Evolutionary conservation across 148 eudicot genomes (phyloP).

Genomic region (Rhododendron griersonianum): DNA sequence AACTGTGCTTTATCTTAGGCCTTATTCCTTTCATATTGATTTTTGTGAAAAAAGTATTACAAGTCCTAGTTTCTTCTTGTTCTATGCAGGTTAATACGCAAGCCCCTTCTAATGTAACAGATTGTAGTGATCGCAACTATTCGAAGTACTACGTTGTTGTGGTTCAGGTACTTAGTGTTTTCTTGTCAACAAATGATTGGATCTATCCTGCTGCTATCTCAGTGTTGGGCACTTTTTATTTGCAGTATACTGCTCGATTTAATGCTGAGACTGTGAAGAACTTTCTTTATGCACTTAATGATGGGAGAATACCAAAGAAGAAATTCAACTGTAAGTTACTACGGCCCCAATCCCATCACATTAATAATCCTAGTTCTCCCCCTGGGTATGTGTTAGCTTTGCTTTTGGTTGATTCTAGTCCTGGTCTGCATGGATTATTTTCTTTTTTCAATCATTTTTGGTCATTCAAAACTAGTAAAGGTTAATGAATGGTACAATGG

Average conservation of each 20-base stretch:
- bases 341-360: neutral
- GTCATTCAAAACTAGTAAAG: neutral
- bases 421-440: neutral
- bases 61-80: neutral
- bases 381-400: neutral
- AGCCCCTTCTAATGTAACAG: constrained; percentile 70
- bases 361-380: neutral
- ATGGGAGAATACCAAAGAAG: constrained; percentile 89
- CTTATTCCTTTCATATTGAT: neutral
- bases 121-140: constrained; percentile 72
- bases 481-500: neutral
- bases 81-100: constrained; percentile 80
- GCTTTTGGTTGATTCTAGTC: neutral
- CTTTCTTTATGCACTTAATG: constrained; percentile 69
- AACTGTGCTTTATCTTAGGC: neutral
- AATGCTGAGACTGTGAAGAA: constrained; percentile 92
- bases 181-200: neutral
- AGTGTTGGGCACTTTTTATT: constrained; percentile 2
- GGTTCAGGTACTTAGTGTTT: constrained; percentile 60
- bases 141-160: constrained; percentile 94
- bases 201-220: neutral
- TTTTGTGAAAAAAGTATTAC: neutral
- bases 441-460: neutral
- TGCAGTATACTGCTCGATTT: constrained; percentile 90
- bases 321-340: constrained; percentile 79